Base-by-base conservation (phyloP, 345 rosid species). In the Trapa bicornis region DNA sequence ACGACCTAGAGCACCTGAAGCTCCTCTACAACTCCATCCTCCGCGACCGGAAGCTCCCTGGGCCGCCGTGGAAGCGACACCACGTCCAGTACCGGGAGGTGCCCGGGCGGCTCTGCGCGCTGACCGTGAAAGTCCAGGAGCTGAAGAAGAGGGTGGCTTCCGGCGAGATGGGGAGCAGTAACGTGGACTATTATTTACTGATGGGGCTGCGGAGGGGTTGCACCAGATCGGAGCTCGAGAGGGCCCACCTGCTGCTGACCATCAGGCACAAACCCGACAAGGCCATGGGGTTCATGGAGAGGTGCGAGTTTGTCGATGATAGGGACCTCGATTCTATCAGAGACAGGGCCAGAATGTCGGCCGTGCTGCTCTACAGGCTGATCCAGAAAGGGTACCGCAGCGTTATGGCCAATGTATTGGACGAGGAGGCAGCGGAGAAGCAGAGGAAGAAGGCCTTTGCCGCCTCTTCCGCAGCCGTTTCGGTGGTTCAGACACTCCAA, bases 1-100 rank as follows among this genome's bases (percentile, higher is more conserved):
- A 94, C 37, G 99, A 94, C 67, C 86, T 94, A 1, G 99, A 94
- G 60, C 99, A 94, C 81, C 67, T 94, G 72, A 94, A 94, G 64
- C 85, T 94, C 15, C 72, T 94, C 5, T 94, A 85, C 76, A 94
- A 94, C 77, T 82, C 99, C 15, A 85, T 94, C 72, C 69, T 91
- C 65, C 85, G 99, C 0, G 94, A 90, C 12, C 69, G 96, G 75
- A 91, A 89, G 72, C 95, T 94, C 11, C 99, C 96, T 0, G 99
- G 99, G 36, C 99, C 99, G 37, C 87, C 79, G 15, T 94, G 99
- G 99, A 94, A 94, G 78, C 82, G 86, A 9, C 97, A 91, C 74
- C 77, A 86, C 6, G 95, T 91, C 14, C 78, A 84, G 47, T 94
- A 90, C 85, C 75, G 88, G 38, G 99, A 94, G 43, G 89, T 94